Percentiles rank a stretch among this genome's conserved stretches.
These are phyloP conservation scores for Plantago ovata DNA, from an alignment of 257 asterid genomes.

Conservation along the genomic window DNA sequence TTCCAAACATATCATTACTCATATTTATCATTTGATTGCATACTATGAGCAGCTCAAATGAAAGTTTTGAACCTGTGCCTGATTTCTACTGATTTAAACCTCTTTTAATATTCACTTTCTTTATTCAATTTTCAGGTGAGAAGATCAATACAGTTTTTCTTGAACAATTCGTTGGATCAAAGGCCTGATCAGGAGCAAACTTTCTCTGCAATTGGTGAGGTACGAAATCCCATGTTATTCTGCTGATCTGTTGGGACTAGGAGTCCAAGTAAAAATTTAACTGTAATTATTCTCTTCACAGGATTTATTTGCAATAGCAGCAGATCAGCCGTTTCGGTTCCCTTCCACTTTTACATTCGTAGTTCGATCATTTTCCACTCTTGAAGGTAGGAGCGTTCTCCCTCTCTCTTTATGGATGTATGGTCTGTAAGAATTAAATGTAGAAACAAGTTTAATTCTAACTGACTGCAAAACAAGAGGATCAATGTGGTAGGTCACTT, in stretches of 20 bases:
- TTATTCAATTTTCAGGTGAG: slow-evolving; percentile 50
- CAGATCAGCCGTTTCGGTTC: slow-evolving; percentile 94
- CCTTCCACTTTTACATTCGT: slow-evolving; percentile 99
- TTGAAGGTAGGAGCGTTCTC: slow-evolving; percentile 67
- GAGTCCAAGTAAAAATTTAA: background rate
- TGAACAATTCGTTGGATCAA: slow-evolving; percentile 78
- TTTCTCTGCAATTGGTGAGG: slow-evolving; percentile 94
- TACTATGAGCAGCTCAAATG: background rate
- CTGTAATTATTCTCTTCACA: slow-evolving; percentile 30
- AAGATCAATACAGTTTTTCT: slow-evolving; percentile 89
- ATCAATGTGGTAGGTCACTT: too few species aligned
- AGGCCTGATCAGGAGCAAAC: slow-evolving; percentile 90
- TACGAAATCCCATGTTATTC: slow-evolving; percentile 18
- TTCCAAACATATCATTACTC: background rate
- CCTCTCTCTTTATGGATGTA: background rate
- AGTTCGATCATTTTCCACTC: slow-evolving; percentile 98
- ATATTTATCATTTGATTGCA: background rate
- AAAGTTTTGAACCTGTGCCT: background rate
- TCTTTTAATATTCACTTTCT: background rate
- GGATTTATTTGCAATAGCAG: slow-evolving; percentile 88
- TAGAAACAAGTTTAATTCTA: too few species aligned
- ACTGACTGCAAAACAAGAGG: too few species aligned
- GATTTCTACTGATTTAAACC: background rate
- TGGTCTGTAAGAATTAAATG: too few species aligned
- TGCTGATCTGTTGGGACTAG: background rate